A percentile compares a stretch with the other conserved stretches of the same genome.
Evolutionary conservation across 1,284 basidiomycete species (phyloP).

Genomic region (Marasmius tenuissimus): DNA sequence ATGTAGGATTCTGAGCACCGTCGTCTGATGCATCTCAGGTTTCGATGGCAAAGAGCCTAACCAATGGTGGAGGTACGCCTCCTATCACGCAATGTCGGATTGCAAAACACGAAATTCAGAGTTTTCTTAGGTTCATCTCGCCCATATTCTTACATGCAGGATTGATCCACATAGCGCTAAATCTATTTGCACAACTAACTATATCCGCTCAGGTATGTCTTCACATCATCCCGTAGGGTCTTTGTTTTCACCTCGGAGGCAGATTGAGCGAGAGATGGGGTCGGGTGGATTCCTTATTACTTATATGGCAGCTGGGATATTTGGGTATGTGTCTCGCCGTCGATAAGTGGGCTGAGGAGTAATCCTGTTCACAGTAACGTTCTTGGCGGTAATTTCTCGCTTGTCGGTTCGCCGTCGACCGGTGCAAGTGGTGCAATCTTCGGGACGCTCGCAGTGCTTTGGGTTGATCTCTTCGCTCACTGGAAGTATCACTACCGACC

Average conservation of each 20-base stretch:
- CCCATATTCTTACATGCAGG: constrained; percentile 93
- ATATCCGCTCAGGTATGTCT: constrained; percentile 70
- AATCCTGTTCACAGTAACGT: constrained; percentile 55
- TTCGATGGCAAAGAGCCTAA: constrained; percentile 71
- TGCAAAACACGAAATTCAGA: neutral
- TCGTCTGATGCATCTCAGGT: constrained; percentile 29
- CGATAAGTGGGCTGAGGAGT: constrained; percentile 5
- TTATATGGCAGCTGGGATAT: constrained; percentile 89
- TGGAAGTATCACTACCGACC: constrained; percentile 89
- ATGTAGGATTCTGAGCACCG: neutral
- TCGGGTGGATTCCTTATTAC: constrained; percentile 78
- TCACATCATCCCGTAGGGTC: constrained; percentile 8
- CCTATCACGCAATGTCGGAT: neutral
- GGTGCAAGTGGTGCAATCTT: constrained; percentile 96
- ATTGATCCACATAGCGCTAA: constrained; percentile 84
- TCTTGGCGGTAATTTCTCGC: constrained; percentile 88
- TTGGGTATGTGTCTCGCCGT: constrained; percentile 60
- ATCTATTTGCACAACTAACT: constrained; percentile 86
- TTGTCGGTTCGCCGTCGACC: constrained; percentile 89
- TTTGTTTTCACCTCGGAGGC: constrained; percentile 5
- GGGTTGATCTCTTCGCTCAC: constrained; percentile 90
- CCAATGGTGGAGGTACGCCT: constrained; percentile 79
- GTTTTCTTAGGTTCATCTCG: constrained; percentile 66
- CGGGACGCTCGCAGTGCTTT: constrained; percentile 81
- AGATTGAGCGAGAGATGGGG: constrained; percentile 88